A percentile compares a stretch with the other conserved stretches of the same genome.
Conservation (phyloP, 202 grass and related monocot species). For the Cymbopogon flexuosus region DNA sequence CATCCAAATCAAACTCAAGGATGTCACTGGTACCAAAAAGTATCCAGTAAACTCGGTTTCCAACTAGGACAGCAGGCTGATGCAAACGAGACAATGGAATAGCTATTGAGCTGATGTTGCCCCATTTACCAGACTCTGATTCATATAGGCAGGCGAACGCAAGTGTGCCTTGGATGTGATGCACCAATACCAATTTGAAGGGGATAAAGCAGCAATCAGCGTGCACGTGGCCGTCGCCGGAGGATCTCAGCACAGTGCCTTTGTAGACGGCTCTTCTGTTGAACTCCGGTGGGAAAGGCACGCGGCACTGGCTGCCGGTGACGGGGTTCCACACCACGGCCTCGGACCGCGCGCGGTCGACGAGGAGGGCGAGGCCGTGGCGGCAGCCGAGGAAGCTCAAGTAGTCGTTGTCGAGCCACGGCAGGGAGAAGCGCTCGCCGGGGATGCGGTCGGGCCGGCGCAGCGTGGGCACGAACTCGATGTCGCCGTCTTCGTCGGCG, state of each 20-base stretch:
- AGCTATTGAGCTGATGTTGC: neutral
- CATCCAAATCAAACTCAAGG: slow-evolving; percentile 8
- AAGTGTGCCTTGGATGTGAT: neutral
- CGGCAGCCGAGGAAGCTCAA: no score
- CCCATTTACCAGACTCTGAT: neutral
- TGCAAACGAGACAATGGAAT: neutral
- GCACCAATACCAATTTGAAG: slow-evolving; percentile 1
- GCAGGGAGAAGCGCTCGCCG: no score
- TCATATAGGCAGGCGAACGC: neutral
- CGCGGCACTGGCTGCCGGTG: neutral
- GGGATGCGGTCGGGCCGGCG: no score
- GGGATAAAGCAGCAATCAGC: neutral
- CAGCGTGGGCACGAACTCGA: no score
- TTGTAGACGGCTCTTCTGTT: neutral
- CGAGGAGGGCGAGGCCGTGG: no score
- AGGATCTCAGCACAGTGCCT: neutral
- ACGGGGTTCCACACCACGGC: slow-evolving; percentile 2
- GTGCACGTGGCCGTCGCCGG: neutral
- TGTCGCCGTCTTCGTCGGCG: no score
- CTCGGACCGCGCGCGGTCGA: neutral
- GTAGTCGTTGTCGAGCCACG: no score
- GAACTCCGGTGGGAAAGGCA: neutral
- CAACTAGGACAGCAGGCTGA: neutral
- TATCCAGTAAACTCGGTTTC: slow-evolving; percentile 4
- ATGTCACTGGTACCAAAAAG: neutral